Evolutionary conservation across 2,329 filamentous ascomycete species (phyloP), one percentile per base, ranked within the genome.

Genomic region (Phaeosphaeria sp.): DNA sequence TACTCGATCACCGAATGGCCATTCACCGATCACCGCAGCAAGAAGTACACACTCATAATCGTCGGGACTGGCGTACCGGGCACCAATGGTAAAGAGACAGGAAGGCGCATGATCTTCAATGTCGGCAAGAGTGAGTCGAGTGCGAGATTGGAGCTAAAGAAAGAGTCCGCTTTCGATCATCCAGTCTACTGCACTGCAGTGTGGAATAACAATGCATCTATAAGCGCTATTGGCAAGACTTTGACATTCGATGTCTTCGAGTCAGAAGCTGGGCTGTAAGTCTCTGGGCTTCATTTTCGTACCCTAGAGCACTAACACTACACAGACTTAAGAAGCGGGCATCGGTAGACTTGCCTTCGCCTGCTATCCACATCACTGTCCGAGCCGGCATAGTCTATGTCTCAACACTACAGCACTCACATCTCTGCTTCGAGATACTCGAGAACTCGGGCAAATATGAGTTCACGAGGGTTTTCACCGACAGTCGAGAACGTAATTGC

Each of bases 1-100:
- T 80, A 86, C 44, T 82, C 85, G 1, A 73, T 93, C 7, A 74
- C 83, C 1, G 87, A 91, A 59, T 93, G 90, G 90, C 73, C 80
- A 5, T 87, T 85, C 60, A 76, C 79, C 30, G 84, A 85, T 54
- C 81, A 85, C 39, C 57, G 64, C 4, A 81, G 80, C n/a, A 85
- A 83, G 54, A 81, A 77, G 0, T 90, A 89, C 74, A 81, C 84
- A 1, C 89, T 87, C 68, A 79, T 92, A 30, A 80, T 91, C 15
- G 82, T 90, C 11, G 82, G 85, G 3, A 86, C 85, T 17, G 71
- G 72, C 1, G 57, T 74, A 13, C 64, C 51, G 9, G 46, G 55
- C 9, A 57, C 56, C 3, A 13, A 50, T 1, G 67, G 63, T 3
- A 65, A 65, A 22, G 66, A 74, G 25, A 61, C 43, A 3, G 74